Evolutionary conservation across 176 grass and related monocot species (phyloP), one percentile per base, ranked within the genome.

Genomic region (Oryza coarctata): DNA sequence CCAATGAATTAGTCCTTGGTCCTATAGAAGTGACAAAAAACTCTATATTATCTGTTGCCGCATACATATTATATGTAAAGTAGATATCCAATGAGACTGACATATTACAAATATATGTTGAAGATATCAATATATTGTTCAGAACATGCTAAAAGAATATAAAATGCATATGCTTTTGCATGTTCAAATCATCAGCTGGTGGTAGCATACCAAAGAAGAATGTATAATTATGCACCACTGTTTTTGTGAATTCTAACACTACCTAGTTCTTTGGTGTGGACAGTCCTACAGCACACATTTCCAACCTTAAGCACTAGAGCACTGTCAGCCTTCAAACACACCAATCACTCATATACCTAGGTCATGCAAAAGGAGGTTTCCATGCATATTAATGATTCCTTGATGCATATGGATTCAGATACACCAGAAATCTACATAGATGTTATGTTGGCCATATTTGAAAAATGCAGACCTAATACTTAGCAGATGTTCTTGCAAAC

Each of bases 1-100:
- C 12, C 70, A 85, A 18, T 74, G 29, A 74, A 83, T 49, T 83
- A 83, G 70, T 73, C 63, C 30, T 11, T 55, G 22, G 47, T 70
- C 31, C 45, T 29, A 39, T 17, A 73, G n/a, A 63, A 79, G 39
- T 40, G 38, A 27, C 9, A 2, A 26, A 64, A 82, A 74, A 35
- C 22, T 64, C 18, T 17, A 39, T 31, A 11, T 17, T 49, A 23
- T 22, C 22, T 3, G 26, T 28, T 52, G 12, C 57, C 44, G 26
- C 22, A 28, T 38, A 70, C 2, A 80, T 33, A 40, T 43, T 5
- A 71, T 57, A 63, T 64, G 40, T 39, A 50, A 17, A 82, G 23
- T 27, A 82, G 26, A 87, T 27, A 47, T 61, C 14, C 9, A 0
- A 39, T 39, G 38, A 10, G 38, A 39, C 9, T 39, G 38, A 39